Percentiles rank a stretch among this genome's conserved stretches.
Conservation (phyloP, 306 rosid species). For the Carpinus fangiana region DNA sequence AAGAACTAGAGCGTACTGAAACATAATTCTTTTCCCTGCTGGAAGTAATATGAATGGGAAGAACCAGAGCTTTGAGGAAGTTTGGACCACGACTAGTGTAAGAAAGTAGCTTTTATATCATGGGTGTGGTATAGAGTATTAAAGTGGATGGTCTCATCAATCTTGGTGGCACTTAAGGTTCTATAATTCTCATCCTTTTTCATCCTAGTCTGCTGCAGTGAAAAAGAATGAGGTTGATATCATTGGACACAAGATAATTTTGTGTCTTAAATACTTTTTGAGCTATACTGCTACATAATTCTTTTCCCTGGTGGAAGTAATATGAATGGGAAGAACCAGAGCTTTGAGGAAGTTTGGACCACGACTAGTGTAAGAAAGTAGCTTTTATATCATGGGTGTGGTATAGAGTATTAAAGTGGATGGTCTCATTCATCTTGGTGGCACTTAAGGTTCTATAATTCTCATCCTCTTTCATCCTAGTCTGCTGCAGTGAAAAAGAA, state of each 20-base stretch:
- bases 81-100: background rate
- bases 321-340: background rate
- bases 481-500: background rate
- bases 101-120: too few species aligned
- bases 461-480: background rate
- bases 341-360: background rate
- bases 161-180: background rate
- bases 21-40: background rate
- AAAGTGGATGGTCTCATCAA: background rate
- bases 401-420: background rate
- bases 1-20: background rate
- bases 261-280: too few species aligned
- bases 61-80: background rate
- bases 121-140: background rate
- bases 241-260: background rate
- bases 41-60: background rate
- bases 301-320: background rate
- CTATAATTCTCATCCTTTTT: background rate
- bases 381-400: too few species aligned
- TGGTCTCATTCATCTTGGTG: background rate
- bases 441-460: background rate
- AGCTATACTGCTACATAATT: too few species aligned
- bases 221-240: background rate
- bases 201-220: conserved; percentile 8
- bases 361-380: background rate